phyloP scores from a whole-genome alignment of 306 rosid species.

The Bauhinia variegata region DNA sequence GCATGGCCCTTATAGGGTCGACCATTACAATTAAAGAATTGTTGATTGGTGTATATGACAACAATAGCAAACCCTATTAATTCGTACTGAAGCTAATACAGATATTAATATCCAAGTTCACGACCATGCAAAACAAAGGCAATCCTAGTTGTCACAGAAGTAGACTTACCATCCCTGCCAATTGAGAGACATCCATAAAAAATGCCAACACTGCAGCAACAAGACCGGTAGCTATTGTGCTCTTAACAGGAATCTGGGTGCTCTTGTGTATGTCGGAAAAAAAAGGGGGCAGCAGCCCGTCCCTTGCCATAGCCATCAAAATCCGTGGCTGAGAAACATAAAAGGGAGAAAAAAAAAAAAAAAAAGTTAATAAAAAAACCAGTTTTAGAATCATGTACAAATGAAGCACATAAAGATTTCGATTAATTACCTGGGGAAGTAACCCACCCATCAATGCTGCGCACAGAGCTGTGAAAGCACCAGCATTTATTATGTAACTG shows the following conservation, averaged over 20 bases:
- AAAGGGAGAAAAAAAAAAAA: not conserved
- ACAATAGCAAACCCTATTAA: not conserved
- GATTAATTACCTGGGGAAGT: conserved; percentile 82
- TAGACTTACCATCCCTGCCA: conserved; percentile 88
- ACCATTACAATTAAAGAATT: not conserved
- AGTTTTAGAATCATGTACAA: not conserved
- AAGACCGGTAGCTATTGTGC: conserved; percentile 73
- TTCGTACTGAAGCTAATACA: conserved; percentile 3
- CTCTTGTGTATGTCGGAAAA: conserved; percentile 44
- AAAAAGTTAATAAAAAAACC: not conserved
- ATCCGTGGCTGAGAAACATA: conserved; percentile 51
- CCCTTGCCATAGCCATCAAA: conserved; percentile 61
- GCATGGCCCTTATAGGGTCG: not conserved
- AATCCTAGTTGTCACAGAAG: conserved; percentile 14
- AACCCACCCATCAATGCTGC: conserved; percentile 86
- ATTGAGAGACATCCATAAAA: conserved; percentile 79
- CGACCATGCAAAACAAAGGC: conserved; percentile 12
- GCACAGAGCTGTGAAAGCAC: conserved; percentile 86
- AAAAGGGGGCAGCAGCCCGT: conserved; percentile 52
- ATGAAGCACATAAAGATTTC: not conserved
- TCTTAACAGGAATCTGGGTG: conserved; percentile 47
- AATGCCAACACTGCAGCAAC: conserved; percentile 71
- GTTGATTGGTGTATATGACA: not conserved
- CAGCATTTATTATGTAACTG: conserved; percentile 81
- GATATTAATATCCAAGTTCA: not conserved